A percentile compares a stretch with the other conserved stretches of the same genome.
Conservation (phyloP, 2,329 filamentous ascomycete genomes). For the Stylonectria norvegica region DNA sequence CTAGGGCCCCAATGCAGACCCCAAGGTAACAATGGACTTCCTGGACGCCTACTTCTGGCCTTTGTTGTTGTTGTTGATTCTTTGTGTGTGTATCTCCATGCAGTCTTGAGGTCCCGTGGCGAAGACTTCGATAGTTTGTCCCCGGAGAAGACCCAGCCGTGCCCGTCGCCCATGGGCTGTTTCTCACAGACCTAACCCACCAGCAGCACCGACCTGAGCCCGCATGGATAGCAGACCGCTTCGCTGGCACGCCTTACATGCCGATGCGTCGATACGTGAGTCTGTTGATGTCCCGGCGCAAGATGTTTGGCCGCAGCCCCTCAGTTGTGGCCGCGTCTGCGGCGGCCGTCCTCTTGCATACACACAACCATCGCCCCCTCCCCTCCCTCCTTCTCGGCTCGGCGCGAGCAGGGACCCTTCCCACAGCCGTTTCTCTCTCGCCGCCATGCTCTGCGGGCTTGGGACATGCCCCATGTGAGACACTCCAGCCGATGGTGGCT, state of each 20-base stretch:
- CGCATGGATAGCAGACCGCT: constrained; percentile 14
- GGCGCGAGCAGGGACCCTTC: too few relatives aligned
- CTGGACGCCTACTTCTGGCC: too few relatives aligned
- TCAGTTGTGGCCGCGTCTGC: constrained; percentile 21
- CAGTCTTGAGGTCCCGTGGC: neutral
- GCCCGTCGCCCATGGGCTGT: neutral
- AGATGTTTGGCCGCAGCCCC: constrained; percentile 15
- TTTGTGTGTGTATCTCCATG: neutral
- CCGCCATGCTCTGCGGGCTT: neutral
- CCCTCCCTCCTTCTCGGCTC: too few relatives aligned
- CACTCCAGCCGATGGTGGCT: constrained; percentile 11
- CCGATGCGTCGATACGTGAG: constrained; percentile 7
- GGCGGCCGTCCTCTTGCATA: constrained; percentile 23
- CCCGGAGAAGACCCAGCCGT: neutral
- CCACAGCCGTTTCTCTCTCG: too few relatives aligned
- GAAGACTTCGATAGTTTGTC: neutral
- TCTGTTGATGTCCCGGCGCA: neutral
- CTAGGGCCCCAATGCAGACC: neutral
- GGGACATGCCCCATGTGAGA: constrained; percentile 8
- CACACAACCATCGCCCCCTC: constrained; percentile 12
- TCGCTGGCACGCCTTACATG: constrained; percentile 15
- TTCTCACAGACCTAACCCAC: constrained; percentile 1
- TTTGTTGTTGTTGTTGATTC: neutral
- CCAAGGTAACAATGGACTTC: too few relatives aligned
- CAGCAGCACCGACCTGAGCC: constrained; percentile 6